phyloP scores from a whole-genome alignment of 2,329 filamentous ascomycete genomes.

The Westerdykella sp. region DNA sequence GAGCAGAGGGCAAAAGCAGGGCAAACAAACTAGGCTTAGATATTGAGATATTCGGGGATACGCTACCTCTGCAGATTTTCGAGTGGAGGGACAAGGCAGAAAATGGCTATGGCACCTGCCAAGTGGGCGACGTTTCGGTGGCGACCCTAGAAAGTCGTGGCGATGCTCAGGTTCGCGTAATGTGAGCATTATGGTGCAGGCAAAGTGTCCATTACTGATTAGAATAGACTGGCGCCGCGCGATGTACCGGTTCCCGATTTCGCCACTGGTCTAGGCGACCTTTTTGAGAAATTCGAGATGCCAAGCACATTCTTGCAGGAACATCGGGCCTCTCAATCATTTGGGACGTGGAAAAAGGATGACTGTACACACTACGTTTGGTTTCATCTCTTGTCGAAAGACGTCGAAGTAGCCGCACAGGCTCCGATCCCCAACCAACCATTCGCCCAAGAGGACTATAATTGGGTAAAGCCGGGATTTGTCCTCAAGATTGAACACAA shows the following conservation, averaged over 20 bases:
- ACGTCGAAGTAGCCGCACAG: conserved; percentile 6
- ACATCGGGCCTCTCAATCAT: conserved; percentile 22
- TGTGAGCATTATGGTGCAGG: conserved; percentile 9
- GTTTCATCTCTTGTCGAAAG: conserved; percentile 29
- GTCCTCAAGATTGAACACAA: conserved; percentile 16
- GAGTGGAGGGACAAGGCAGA: conserved; percentile 12
- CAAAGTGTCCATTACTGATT: conserved; percentile 3
- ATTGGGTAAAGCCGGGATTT: conserved; percentile 14
- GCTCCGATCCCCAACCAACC: background rate
- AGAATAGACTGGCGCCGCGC: conserved; percentile 18
- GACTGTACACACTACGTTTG: conserved; percentile 16
- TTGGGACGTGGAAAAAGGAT: conserved; percentile 15
- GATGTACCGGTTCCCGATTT: conserved; percentile 12
- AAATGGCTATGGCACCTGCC: too few species aligned
- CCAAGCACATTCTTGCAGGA: conserved; percentile 23
- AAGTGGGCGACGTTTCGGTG: too few species aligned
- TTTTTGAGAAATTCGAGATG: conserved; percentile 17
- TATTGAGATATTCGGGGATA: background rate
- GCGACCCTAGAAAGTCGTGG: too few species aligned
- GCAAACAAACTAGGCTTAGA: conserved; percentile 3
- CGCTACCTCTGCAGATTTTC: conserved; percentile 13
- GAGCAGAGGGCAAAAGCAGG: too few species aligned
- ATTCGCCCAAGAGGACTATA: conserved; percentile 4
- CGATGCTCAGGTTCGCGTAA: conserved; percentile 11
- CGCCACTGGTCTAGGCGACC: conserved; percentile 6